Percentiles rank a stretch among this genome's conserved stretches.
Conservation (phyloP, 208 protist genomes). For the Endotrypanum monterogeii region DNA sequence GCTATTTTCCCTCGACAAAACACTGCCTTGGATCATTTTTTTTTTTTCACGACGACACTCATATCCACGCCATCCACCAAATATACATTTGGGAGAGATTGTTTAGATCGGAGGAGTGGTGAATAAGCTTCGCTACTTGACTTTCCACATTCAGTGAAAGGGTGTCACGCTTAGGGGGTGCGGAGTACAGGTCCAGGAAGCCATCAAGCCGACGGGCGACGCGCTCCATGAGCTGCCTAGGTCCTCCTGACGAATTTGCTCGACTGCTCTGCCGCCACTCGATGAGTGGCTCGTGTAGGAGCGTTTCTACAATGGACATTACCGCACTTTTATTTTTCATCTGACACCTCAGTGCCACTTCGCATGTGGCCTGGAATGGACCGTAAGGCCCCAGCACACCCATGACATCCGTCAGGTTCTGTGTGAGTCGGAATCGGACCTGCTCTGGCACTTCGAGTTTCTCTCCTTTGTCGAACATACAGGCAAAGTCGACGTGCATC, state of each 20-base stretch:
- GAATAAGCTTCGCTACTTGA: conserved; percentile 94
- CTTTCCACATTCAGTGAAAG: conserved; percentile 90
- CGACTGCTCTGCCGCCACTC: conserved; percentile 80
- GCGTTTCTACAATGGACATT: conserved; percentile 95
- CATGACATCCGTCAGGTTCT: conserved; percentile 96
- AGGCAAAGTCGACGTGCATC: conserved; percentile 96
- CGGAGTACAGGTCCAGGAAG: conserved; percentile 78
- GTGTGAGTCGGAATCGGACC: conserved; percentile 97
- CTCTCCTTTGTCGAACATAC: conserved; percentile 97
- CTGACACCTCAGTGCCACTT: conserved; percentile 88
- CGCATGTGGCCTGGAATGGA: conserved; percentile 86
- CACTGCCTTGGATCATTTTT: no score
- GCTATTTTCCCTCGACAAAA: not conserved
- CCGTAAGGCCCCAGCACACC: conserved; percentile 93
- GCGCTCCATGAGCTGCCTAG: conserved; percentile 66
- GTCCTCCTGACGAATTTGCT: conserved; percentile 22
- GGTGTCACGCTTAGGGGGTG: conserved; percentile 56
- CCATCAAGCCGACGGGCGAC: conserved; percentile 81
- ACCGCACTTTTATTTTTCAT: conserved; percentile 93
- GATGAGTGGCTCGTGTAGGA: conserved; percentile 96
- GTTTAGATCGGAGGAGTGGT: conserved; percentile 87
- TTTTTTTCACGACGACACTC: not conserved
- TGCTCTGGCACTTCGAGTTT: conserved; percentile 92
- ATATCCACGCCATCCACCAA: conserved; percentile 97
- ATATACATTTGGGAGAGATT: conserved; percentile 95